Base-by-base conservation (phyloP, 2,329 filamentous ascomycete genomes). In the Apiospora phragmitis region DNA sequence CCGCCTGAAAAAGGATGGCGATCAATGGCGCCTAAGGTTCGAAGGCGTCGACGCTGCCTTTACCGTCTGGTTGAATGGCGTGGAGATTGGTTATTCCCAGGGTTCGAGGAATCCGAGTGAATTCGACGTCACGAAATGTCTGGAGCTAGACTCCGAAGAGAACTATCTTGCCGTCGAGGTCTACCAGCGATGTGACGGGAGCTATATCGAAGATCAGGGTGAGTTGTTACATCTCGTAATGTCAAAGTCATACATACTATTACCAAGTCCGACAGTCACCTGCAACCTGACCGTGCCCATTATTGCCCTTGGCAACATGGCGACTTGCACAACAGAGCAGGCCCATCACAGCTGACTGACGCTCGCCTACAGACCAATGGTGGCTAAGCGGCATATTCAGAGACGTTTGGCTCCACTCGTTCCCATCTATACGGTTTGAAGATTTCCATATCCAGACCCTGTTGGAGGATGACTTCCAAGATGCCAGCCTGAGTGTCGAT, bases 1-100 rank as follows among this genome's bases (percentile, higher is more conserved):
- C 4, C 75, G 82, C 8, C 86, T 84, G 67, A 78, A 77, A 62
- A 73, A 82, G 73, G 80, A 82, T n/a, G 81, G 80, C 5, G 79
- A 85, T 35, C 90, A 92, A 73, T 83, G 92, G 18, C 83, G 91
- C n/a, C 80, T 94, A 5, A 84, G 92, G 4, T 94, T 94, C 71
- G 92, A 94, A 74, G 92, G 92, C 0, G 92, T 94, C 0, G 92
- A 94, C 76, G 88, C 90, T 62, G 89, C 92, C 0, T 94, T 92
- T 73, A 89, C 92, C 73, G 83, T 93, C 1, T 94, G 89, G 86
- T 77, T 94, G 4, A 94, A 94, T 75, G 90, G 91, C 0, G 80
- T 83, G 14, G 83, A 90, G 65, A 86, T 93, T 9, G 92, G 92
- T 1, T 94, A 94, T 76, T 90, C 89, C 1, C 92, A 94, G 77